These are phyloP conservation scores for Colletotrichum orbiculare DNA, from an alignment of 2,329 filamentous ascomycete genomes.

Conservation along the genomic window DNA sequence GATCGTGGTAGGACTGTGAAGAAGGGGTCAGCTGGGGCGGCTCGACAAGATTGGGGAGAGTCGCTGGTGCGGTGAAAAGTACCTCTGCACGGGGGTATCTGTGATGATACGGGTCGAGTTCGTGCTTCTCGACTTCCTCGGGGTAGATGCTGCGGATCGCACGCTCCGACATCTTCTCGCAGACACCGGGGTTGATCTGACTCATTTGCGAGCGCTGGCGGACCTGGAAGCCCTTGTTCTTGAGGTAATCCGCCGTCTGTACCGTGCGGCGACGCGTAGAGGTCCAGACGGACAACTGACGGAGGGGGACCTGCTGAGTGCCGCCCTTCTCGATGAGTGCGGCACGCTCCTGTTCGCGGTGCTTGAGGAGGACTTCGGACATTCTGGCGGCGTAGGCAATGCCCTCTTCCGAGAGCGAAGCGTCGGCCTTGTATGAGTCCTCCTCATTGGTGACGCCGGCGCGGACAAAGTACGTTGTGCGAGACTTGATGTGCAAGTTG, in stretches of 20 bases:
- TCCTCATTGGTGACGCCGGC: conserved; percentile 88
- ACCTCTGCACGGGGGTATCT: conserved; percentile 95
- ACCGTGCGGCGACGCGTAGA: conserved; percentile 91
- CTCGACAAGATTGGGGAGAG: too few relatives aligned
- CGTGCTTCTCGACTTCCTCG: conserved; percentile 92
- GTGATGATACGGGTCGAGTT: conserved; percentile 95
- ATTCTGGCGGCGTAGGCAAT: conserved; percentile 85
- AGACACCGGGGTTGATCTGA: conserved; percentile 95
- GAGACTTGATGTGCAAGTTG: conserved; percentile 95
- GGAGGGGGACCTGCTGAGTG: conserved; percentile 70
- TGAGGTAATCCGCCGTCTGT: conserved; percentile 87
- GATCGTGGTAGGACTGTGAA: conserved; percentile 90
- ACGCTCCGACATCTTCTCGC: conserved; percentile 89
- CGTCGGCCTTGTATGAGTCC: conserved; percentile 92
- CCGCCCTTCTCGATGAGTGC: conserved; percentile 76
- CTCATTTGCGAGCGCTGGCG: conserved; percentile 96
- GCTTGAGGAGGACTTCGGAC: conserved; percentile 83
- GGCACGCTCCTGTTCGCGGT: conserved; percentile 84
- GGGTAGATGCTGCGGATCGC: conserved; percentile 86
- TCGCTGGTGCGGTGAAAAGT: conserved; percentile 36
- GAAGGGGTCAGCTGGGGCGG: neutral
- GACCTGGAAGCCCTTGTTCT: conserved; percentile 83
- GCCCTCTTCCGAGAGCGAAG: conserved; percentile 83
- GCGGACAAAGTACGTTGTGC: conserved; percentile 92
- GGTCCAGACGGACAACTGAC: conserved; percentile 92